Base-by-base conservation (phyloP, 176 grass and related monocot species). In the Cymbopogon citratus region DNA sequence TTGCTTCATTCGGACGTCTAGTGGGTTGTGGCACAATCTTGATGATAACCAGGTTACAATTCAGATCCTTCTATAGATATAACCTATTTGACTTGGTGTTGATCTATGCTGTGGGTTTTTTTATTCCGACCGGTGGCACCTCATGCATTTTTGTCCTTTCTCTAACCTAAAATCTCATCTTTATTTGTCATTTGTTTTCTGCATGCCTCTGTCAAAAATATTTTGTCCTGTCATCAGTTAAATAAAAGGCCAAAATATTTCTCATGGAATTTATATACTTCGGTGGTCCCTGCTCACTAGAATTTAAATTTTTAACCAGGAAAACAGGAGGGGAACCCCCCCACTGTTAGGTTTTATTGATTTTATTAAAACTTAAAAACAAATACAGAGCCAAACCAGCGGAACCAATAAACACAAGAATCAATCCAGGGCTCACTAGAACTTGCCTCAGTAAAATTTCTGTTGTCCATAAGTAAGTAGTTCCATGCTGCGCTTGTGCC, bases 1-100 rank as follows among this genome's bases (percentile, higher is more conserved):
- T 85, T 98, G 96, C 79, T 98, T 90, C 64, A 89, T 98, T 77
- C 92, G 89, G 34, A 98, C 96, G 23, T 95, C 96, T 44, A 95
- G 87, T 85, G 89, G 96, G 75, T 90, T 93, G 92, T 98, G 96
- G 96, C 96, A 98, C 83, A 92, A 87, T 87, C 92, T 98, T 80
- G 92, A 98, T 36, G 96, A 98, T 95, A 98, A 98, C 70, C 84
- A 95, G 96, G 95, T 95, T 73, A 23, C 27, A 35, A 9, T 85
- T 84, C 62, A 9, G 0, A 64, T 66, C 21, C 76, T 79, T 66
- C 25, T 56, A 78, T 54, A 54, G n/a, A 80, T 60, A 63, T 81
- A 80, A 7, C 72, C 1, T 9, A 75, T 65, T 63, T 80, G 14
- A 31, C 48, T 77, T 82, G 18, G 29, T 82, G 3, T 16, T 19